A percentile compares a stretch with the other conserved stretches of the same genome.
Evolutionary conservation across 1,139 yeast genomes (phyloP).

Genomic region (Yamadazyma blattariae): DNA sequence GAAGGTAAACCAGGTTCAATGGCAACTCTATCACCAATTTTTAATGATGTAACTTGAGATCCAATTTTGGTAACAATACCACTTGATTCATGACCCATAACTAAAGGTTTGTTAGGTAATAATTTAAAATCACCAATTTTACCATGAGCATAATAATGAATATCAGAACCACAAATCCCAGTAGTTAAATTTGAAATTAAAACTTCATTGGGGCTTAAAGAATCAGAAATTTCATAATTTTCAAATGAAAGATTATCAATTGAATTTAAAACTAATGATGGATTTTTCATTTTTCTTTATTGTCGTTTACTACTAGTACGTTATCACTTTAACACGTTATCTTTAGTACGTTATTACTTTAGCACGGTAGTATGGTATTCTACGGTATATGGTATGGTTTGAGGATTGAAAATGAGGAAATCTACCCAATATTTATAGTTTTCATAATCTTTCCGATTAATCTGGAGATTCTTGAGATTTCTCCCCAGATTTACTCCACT

Average conservation of each 20-base stretch:
- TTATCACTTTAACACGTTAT: too few species aligned
- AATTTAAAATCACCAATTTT: slow-evolving; percentile 73
- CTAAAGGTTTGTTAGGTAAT: slow-evolving; percentile 54
- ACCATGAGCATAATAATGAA: slow-evolving; percentile 81
- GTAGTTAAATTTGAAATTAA: slow-evolving; percentile 71
- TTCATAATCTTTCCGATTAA: too few species aligned
- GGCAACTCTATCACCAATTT: slow-evolving; percentile 81
- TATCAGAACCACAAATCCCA: slow-evolving; percentile 88
- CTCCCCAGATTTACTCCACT: too few species aligned
- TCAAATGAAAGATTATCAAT: slow-evolving; percentile 64
- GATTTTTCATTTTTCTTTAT: slow-evolving; percentile 46
- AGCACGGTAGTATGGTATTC: too few species aligned
- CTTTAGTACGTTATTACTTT: too few species aligned
- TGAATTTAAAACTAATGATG: slow-evolving; percentile 67
- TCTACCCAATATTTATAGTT: too few species aligned
- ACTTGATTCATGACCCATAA: slow-evolving; percentile 74
- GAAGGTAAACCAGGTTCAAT: slow-evolving; percentile 77
- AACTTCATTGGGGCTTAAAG: slow-evolving; percentile 65
- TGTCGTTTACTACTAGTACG: too few species aligned
- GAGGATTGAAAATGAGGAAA: too few species aligned
- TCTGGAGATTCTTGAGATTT: too few species aligned
- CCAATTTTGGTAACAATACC: slow-evolving; percentile 74
- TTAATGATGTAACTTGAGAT: slow-evolving; percentile 48
- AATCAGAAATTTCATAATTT: slow-evolving; percentile 61
- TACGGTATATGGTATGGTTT: too few species aligned